Base-by-base conservation (phyloP, 2,329 filamentous ascomycete genomes). In the Xylariomycetidae sp. region DNA sequence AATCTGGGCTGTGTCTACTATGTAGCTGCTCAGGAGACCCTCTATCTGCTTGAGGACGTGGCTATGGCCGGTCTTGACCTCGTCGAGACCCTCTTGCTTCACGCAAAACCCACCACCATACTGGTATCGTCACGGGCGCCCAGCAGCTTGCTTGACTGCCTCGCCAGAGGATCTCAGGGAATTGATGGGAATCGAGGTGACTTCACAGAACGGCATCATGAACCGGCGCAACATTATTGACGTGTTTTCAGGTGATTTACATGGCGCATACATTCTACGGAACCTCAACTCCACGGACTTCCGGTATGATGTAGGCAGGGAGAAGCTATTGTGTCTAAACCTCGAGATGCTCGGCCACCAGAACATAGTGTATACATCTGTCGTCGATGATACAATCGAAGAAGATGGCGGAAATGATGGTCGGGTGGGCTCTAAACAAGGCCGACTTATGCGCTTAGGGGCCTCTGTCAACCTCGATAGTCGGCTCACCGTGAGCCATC, bases 1-100 rank as follows among this genome's bases (percentile, higher is more conserved):
- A 80, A 73, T 0, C 69, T 95, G 13, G 90, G 90, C 1, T 96
- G 88, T 56, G 82, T 86, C 28, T 94, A 90, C 53, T 95, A 90
- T 53, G 67, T 82, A 29, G 79, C 81, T 5, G 63, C 71, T 16
- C 77, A 88, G 25, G 80, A 85, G 49, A 77, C 70, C 22, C 59
- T 96, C 4, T 82, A 76, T 38, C 69, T 95, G 27, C 80, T 94
- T 53, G 80, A 90, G 53, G 89, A 96, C 46, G 70, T 86, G 8
- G 69, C 75, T 12, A 68, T 78, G 45, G 82, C 80, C 4, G 80
- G 77, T n/a, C 56, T 77, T n/a, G 80, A 86, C 22, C 64, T 82
- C 10, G 64, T 84, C n/a, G 77, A 85, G 40, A 78, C 72, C 4
- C 59, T 81, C 14, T 53, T 80, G 26, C 47, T 72, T 8, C 67